These are phyloP conservation scores for Tulasnella sp. DNA, from an alignment of 768 basidiomycete species.

Conservation along the genomic window DNA sequence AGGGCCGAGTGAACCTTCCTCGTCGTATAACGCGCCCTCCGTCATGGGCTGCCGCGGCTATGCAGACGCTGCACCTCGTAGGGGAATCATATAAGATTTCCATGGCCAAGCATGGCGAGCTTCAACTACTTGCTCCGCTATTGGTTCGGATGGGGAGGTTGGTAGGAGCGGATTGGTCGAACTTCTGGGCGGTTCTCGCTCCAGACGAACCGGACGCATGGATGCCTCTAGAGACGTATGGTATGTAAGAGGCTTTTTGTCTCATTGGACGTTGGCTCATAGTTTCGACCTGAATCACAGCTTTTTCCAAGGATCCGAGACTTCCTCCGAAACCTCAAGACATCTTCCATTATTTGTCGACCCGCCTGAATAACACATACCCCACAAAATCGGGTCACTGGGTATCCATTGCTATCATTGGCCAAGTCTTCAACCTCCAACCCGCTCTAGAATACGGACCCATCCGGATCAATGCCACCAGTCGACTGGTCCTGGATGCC, in stretches of 20 bases:
- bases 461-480: neutral
- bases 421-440: conserved; percentile 27
- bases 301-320: conserved; percentile 49
- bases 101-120: conserved; percentile 53
- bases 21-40: conserved; percentile 44
- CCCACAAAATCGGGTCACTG: conserved; percentile 22
- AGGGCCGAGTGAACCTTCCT: conserved; percentile 23
- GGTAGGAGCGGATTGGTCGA: conserved; percentile 80
- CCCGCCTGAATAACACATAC: conserved; percentile 16
- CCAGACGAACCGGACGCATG: conserved; percentile 60
- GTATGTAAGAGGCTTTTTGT: conserved; percentile 34
- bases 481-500: conserved; percentile 27
- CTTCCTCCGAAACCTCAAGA: conserved; percentile 78
- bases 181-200: conserved; percentile 85
- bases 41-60: conserved; percentile 45
- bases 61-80: conserved; percentile 61
- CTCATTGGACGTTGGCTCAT: neutral
- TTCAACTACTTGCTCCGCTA: conserved; percentile 60
- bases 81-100: conserved; percentile 48
- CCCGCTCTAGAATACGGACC: conserved; percentile 31
- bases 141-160: conserved; percentile 41
- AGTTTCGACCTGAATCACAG: neutral
- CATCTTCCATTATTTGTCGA: conserved; percentile 42
- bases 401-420: conserved; percentile 19
- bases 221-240: conserved; percentile 51